Evolutionary conservation across 192 early-diverging fungal genomes (phyloP).

Genomic region (Gryganskiella cystojenkinii): DNA sequence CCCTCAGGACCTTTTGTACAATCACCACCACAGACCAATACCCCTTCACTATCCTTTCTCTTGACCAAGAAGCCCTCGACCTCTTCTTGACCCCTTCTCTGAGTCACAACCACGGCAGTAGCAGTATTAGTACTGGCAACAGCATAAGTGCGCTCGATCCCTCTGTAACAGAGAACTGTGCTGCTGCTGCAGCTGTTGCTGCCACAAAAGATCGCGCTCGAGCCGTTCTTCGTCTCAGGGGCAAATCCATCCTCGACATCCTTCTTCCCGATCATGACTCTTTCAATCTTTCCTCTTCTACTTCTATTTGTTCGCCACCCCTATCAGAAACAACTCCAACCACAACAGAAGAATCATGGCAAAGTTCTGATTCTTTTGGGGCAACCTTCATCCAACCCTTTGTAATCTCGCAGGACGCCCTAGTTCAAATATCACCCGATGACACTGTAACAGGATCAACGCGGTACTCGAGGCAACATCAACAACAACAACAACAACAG

Average conservation of each 20-base stretch:
- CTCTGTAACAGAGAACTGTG: background rate
- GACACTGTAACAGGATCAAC: background rate
- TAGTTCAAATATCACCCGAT: background rate
- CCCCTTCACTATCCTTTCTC: conserved; percentile 24
- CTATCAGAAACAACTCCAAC: background rate
- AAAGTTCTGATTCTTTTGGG: no score
- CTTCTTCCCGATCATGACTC: conserved; percentile 15
- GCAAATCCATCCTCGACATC: conserved; percentile 11
- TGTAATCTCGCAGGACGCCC: conserved; percentile 4
- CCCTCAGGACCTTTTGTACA: conserved; percentile 25
- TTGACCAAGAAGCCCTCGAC: conserved; percentile 34
- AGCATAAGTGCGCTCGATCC: background rate
- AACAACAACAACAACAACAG: background rate
- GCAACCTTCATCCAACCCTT: conserved; percentile 9
- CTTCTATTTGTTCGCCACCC: background rate
- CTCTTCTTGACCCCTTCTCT: conserved; percentile 19
- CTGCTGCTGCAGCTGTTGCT: background rate
- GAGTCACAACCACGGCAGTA: no score
- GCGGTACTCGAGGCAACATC: background rate
- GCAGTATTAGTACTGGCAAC: no score
- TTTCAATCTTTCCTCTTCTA: background rate
- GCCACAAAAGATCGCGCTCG: conserved; percentile 1
- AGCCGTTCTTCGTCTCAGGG: background rate
- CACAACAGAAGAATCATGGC: no score
- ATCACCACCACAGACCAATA: conserved; percentile 33